These are phyloP conservation scores for Diaporthe nobilis DNA, from an alignment of 2,329 filamentous ascomycete genomes.

Conservation along the genomic window DNA sequence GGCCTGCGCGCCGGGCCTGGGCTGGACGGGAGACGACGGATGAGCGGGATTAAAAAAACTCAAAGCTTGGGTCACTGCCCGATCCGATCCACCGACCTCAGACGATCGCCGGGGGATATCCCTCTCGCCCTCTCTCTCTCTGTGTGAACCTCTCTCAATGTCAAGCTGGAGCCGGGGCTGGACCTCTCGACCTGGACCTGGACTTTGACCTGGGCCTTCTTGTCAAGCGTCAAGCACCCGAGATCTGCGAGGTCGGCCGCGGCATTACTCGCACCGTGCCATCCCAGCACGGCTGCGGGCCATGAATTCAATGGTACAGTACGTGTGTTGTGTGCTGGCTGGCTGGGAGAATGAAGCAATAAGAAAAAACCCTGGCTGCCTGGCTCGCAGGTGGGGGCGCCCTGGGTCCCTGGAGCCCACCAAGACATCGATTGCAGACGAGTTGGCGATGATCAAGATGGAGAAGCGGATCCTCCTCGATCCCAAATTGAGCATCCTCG, in stretches of 20 bases:
- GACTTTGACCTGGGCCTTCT: slow-evolving; percentile 7
- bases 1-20: slow-evolving; percentile 19
- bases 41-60: slow-evolving; percentile 21
- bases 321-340: slow-evolving; percentile 15
- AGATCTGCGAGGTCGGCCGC: slow-evolving; percentile 38
- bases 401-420: slow-evolving; percentile 16
- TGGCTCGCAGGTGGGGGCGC: slow-evolving; percentile 8
- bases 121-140: background rate
- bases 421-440: slow-evolving; percentile 13
- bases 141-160: background rate
- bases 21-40: slow-evolving; percentile 14
- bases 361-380: slow-evolving; percentile 5
- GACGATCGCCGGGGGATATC: slow-evolving; percentile 27
- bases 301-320: slow-evolving; percentile 7
- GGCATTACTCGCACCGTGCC: slow-evolving; percentile 39
- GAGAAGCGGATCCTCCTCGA: slow-evolving; percentile 20
- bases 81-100: slow-evolving; percentile 37
- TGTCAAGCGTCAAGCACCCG: slow-evolving; percentile 31
- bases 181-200: background rate
- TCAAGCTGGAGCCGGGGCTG: background rate
- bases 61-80: slow-evolving; percentile 33
- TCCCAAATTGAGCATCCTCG: slow-evolving; percentile 21
- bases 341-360: background rate
- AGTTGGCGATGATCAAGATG: slow-evolving; percentile 33
- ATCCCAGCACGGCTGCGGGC: slow-evolving; percentile 35